These are phyloP conservation scores for Backusella parvicylindrica DNA, from an alignment of 192 early-diverging fungal species.

Conservation along the genomic window DNA sequence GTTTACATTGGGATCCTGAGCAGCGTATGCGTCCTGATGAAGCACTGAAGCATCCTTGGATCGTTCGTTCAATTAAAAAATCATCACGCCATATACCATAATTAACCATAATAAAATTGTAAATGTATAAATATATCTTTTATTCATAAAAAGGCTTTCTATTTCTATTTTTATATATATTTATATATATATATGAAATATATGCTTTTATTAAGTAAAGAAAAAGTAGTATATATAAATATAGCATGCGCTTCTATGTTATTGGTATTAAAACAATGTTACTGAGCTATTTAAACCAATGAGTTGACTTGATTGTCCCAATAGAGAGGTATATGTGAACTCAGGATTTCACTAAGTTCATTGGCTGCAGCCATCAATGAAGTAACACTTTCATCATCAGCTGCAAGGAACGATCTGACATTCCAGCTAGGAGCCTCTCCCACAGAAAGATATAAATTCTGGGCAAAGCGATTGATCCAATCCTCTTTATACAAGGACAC, in stretches of 20 bases:
- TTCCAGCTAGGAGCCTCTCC: conserved; percentile 40
- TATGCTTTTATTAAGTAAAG: too few relatives aligned
- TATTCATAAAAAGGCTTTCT: too few relatives aligned
- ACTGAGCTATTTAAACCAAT: background rate
- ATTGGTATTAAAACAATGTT: too few relatives aligned
- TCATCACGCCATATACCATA: background rate
- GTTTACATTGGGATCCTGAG: conserved; percentile 83
- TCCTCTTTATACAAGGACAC: conserved; percentile 28
- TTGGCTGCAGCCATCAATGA: conserved; percentile 9
- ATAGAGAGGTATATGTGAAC: conserved; percentile 19
- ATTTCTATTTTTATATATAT: too few relatives aligned
- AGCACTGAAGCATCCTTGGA: conserved; percentile 13
- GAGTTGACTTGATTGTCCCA: conserved; percentile 7
- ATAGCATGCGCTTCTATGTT: too few relatives aligned
- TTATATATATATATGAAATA: too few relatives aligned
- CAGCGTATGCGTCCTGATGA: conserved; percentile 6
- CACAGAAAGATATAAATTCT: conserved; percentile 28
- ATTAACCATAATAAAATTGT: background rate
- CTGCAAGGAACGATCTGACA: conserved; percentile 22
- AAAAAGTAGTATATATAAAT: too few relatives aligned
- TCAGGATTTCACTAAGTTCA: conserved; percentile 15
- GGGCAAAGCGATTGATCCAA: conserved; percentile 38
- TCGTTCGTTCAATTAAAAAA: conserved; percentile 6
- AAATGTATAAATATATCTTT: background rate
- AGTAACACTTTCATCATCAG: conserved; percentile 13